Percentiles rank a stretch among this genome's conserved stretches.
Conservation (phyloP, 2,329 filamentous ascomycete genomes). For the Endocalyx cinctus region DNA sequence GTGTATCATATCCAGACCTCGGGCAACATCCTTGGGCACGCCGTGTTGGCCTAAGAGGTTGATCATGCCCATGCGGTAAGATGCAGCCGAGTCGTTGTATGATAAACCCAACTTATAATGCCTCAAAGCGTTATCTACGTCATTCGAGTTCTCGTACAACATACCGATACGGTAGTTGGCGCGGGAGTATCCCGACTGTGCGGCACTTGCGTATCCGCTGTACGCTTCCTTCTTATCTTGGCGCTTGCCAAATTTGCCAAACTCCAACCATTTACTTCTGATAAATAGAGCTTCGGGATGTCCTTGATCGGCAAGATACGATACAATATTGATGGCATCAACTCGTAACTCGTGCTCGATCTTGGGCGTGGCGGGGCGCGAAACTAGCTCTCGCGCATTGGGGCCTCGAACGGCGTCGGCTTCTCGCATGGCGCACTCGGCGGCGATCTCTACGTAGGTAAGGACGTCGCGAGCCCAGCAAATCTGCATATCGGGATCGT, state of each 20-base stretch:
- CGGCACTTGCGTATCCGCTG: constrained; percentile 77
- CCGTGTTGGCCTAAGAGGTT: constrained; percentile 90
- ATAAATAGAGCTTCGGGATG: constrained; percentile 95
- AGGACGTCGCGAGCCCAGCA: constrained; percentile 94
- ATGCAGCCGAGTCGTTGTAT: constrained; percentile 80
- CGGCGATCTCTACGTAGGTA: constrained; percentile 78
- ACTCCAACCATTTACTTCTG: constrained; percentile 94
- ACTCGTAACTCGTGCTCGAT: constrained; percentile 82
- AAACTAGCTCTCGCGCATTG: constrained; percentile 31
- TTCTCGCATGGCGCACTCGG: constrained; percentile 70
- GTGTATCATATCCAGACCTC: constrained; percentile 77
- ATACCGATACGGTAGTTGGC: constrained; percentile 97
- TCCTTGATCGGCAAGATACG: constrained; percentile 82
- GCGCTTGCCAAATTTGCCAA: constrained; percentile 88
- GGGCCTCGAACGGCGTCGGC: constrained; percentile 29
- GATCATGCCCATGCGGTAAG: constrained; percentile 92
- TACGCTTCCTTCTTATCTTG: constrained; percentile 95
- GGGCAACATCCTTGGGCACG: constrained; percentile 73
- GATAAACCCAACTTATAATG: constrained; percentile 83
- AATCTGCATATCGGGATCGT: constrained; percentile 93
- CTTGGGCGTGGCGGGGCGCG: constrained; percentile 73
- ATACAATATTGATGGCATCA: constrained; percentile 88
- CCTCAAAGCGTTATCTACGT: constrained; percentile 82
- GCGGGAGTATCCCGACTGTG: constrained; percentile 77
- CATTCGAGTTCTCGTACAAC: constrained; percentile 94